Evolutionary conservation across 495 filamentous ascomycete species (phyloP), one percentile per base, ranked within the genome.

Genomic region (Talaromyces proteolyticus): DNA sequence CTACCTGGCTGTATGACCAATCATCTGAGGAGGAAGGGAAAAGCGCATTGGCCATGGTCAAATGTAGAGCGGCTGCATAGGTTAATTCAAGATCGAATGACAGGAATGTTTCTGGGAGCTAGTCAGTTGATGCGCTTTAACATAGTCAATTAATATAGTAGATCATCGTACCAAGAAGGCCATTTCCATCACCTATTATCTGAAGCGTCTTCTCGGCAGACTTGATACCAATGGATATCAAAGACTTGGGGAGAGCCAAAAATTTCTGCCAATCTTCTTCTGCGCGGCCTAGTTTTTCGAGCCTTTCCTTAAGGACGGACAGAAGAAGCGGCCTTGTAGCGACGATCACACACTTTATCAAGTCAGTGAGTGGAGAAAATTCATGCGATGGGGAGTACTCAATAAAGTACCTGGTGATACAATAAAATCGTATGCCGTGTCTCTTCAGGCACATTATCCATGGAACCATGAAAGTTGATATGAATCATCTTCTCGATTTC

Each of bases 61-160:
- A 51, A 43, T 64, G 60, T 2, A 70, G 22, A 12, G 67, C 63
- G 14, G 63, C 65, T 3, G 47, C 64, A 47, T 63, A 68, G n/a
- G 62, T 65, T 29, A 66, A 58, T 56, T 72, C 68, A 16, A 68
- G 54, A 11, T 72, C 62, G 47, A 67, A 72, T 8, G 65, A 63
- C 11, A 72, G 58, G 51, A 72, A 72, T 12, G 58, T 58, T 53
- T 72, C 68, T 69, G 38, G 22, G 23, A 14, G 8, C 8, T 34
- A 17, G 10, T 39, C 22, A 25, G 24, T 46, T 50, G 19, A 12
- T 2, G 46, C 25, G 29, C 14, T 34, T 34, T 34, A 14, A 34
- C 8, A 34, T 34, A 34, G 29, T 14, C 8, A 14, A 10, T 6
- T 10, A 14, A 11, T 16, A 48, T 42, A 37, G 16, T 39, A 26